Evolutionary conservation across 441 rosid genomes (phyloP).

Genomic region (Populus hybrid): DNA sequence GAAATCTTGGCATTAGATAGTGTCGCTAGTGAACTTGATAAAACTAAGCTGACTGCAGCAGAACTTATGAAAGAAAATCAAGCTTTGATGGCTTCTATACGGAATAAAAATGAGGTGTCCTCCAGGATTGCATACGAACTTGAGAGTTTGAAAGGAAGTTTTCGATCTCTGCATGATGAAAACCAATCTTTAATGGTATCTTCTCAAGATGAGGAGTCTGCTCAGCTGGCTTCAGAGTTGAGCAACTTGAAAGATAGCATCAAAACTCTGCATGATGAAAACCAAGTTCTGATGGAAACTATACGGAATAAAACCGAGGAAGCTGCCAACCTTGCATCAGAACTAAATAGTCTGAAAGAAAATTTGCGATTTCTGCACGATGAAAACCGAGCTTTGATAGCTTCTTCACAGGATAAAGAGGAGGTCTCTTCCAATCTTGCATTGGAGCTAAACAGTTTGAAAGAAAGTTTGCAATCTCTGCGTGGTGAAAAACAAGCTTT

Average conservation of each 20-base stretch:
- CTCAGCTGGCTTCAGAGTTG: slow-evolving; percentile 19
- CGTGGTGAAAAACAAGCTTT: slow-evolving; percentile 13
- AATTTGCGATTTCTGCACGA: slow-evolving; percentile 19
- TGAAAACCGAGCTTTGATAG: slow-evolving; percentile 23
- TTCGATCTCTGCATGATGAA: slow-evolving; percentile 19
- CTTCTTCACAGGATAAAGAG: slow-evolving; percentile 12
- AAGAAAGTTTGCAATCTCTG: slow-evolving; percentile 17
- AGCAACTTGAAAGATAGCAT: slow-evolving; percentile 19
- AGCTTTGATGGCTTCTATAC: slow-evolving; percentile 46
- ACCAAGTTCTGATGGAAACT: slow-evolving; percentile 11
- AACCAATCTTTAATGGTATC: slow-evolving; percentile 15
- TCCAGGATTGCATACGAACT: slow-evolving; percentile 12
- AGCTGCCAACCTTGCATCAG: slow-evolving; percentile 19
- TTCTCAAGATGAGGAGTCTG: slow-evolving; percentile 13
- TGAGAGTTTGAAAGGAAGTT: slow-evolving; percentile 12
- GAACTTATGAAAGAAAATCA: slow-evolving; percentile 47
- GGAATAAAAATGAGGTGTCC: slow-evolving; percentile 50
- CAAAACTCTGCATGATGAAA: slow-evolving; percentile 22
- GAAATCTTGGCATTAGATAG: slow-evolving; percentile 55
- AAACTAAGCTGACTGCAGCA: slow-evolving; percentile 49
- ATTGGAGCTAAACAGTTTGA: slow-evolving; percentile 25
- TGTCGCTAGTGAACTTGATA: slow-evolving; percentile 53
- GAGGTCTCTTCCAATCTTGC: slow-evolving; percentile 24
- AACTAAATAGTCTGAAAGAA: slow-evolving; percentile 21
- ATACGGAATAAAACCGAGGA: slow-evolving; percentile 24